Evolutionary conservation across 345 rosid genomes (phyloP).

Genomic region (Eucalyptus polybractea): DNA sequence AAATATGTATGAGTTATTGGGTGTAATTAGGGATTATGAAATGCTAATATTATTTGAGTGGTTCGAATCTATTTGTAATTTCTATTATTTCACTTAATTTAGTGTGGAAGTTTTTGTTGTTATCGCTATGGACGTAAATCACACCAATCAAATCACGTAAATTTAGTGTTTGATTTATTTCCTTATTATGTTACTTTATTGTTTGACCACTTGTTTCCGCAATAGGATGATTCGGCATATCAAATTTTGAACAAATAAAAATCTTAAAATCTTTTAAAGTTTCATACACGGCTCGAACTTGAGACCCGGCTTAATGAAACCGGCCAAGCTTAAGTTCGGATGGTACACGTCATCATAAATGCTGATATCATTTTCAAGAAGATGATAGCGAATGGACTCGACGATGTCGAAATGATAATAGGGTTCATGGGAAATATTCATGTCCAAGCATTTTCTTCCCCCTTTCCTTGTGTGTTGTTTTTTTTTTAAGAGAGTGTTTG

Average conservation of each 20-base stretch:
- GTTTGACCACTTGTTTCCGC: fast-evolving
- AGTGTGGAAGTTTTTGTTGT: not conserved
- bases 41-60: no score
- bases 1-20: not conserved
- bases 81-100: not conserved
- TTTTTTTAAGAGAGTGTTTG: no score
- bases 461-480: no score
- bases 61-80: not conserved
- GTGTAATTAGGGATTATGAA: fast-evolving
- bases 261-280: no score
- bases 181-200: not conserved
- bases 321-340: fast-evolving
- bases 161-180: not conserved
- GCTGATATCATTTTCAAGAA: no score
- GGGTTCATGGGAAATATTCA: no score
- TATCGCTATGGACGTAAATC: not conserved
- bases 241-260: not conserved
- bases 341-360: no score
- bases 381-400: no score
- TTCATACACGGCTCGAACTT: no score
- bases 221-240: no score
- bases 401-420: no score
- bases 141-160: not conserved
- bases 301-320: fast-evolving
- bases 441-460: no score